Base-by-base conservation (phyloP, 2,329 filamentous ascomycete genomes). In the Epichloe scottii region DNA sequence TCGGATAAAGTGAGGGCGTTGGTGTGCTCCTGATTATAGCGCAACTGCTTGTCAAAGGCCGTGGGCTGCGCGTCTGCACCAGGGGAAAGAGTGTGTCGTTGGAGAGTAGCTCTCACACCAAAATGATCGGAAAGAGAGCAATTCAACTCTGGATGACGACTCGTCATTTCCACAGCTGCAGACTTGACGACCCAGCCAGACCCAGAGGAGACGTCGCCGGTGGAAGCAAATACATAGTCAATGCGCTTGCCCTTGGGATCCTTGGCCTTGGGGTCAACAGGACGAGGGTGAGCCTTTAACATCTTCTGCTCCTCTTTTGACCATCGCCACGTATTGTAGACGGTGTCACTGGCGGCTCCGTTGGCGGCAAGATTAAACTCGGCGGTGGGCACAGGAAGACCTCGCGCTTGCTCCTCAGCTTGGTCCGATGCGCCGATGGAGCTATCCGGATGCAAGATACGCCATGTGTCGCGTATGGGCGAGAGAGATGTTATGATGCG, bases 51-150 rank as follows among this genome's bases (percentile, higher is more conserved):
- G 52, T 68, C 65, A 3, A 61, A 55, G 35, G 59, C 58, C 53
- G 55, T 56, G 23, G 58, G 55, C 19, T 48, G 38, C 19, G 55
- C 47, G 10, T 45, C 46, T 10, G 59, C 38, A 34, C 50, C 45
- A 41, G 55, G 45, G 19, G 62, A 54, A 33, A 66, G 60, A 2
- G 63, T 63, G 56, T 75, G 70, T 12, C 77, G 74, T 4, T 71
- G 68, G 10, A 97, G 74, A 0, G 87, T 89, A 5, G 87, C 83
- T 64, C 91, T 85, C 49, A 97, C 85, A 21, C 88, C 89, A 66
- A 96, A 97, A 66, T 97, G 93, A 63, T 98, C 91, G 59, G 89
- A 96, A 26, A 97, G 75, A 1, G 89, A 95, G 69, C 89, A 95
- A 55, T 81, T 77, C 1, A 96, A 74, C 1, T 78, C 79, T 0